Evolutionary conservation across 108 stramenopile genomes (phyloP).

Genomic region (Thalassiosira profunda): DNA sequence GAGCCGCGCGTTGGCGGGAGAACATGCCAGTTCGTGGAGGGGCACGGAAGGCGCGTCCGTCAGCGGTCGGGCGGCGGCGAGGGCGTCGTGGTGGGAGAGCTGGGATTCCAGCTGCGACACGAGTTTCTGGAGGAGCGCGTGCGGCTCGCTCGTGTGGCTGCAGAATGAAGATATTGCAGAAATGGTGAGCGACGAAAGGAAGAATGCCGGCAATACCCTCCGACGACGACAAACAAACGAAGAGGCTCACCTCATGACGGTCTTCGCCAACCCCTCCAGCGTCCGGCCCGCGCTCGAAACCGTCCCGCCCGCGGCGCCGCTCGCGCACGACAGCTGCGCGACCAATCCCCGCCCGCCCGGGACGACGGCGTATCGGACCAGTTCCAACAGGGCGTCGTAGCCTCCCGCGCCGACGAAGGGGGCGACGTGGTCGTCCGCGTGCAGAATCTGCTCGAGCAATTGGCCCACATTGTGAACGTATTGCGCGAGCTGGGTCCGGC

Average conservation of each 20-base stretch:
- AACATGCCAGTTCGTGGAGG: conserved; percentile 48
- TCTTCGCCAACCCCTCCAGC: conserved; percentile 64
- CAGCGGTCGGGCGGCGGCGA: conserved; percentile 55
- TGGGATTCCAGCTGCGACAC: conserved; percentile 45
- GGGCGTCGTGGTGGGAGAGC: conserved; percentile 19
- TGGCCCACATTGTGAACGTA: conserved; percentile 88
- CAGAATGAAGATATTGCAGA: not conserved
- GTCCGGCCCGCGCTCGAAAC: conserved; percentile 81
- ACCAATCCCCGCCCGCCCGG: conserved; percentile 75
- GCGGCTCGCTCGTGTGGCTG: conserved; percentile 60
- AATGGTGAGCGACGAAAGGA: not conserved
- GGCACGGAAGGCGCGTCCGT: conserved; percentile 58
- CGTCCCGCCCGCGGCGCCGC: conserved; percentile 72
- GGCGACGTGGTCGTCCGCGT: conserved; percentile 80
- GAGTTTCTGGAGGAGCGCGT: conserved; percentile 62
- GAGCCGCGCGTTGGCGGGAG: conserved; percentile 6
- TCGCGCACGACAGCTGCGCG: conserved; percentile 77
- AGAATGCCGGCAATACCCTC: too few species aligned
- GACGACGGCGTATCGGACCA: conserved; percentile 67
- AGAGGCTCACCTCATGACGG: conserved; percentile 40
- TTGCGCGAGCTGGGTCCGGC: conserved; percentile 82
- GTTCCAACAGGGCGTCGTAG: conserved; percentile 69
- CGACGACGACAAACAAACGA: too few species aligned
- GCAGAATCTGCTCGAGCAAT: conserved; percentile 88
- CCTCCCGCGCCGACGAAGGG: conserved; percentile 85